Evolutionary conservation across 1,139 yeast species (phyloP).

Genomic region (Candida neerlandica): DNA sequence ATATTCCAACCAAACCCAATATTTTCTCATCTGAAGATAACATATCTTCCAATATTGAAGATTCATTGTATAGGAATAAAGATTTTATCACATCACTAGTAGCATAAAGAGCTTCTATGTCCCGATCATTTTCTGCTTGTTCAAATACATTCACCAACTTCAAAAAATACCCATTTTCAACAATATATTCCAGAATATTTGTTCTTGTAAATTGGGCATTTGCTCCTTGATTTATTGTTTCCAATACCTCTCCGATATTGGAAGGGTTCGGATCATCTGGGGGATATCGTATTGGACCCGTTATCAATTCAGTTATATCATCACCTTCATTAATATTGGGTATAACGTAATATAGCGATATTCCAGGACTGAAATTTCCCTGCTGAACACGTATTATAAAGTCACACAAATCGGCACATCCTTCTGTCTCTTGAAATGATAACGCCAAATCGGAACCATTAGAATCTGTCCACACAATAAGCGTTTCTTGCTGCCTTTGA

Average conservation of each 20-base stretch:
- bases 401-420: slow-evolving; percentile 83
- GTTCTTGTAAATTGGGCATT: slow-evolving; percentile 58
- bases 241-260: slow-evolving; percentile 53
- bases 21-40: slow-evolving; percentile 60
- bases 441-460: slow-evolving; percentile 83
- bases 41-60: slow-evolving; percentile 64
- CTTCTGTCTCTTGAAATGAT: slow-evolving; percentile 89
- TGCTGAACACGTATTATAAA: slow-evolving; percentile 73
- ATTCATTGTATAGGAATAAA: slow-evolving; percentile 70
- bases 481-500: slow-evolving; percentile 91
- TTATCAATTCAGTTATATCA: slow-evolving; percentile 73
- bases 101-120: slow-evolving; percentile 57
- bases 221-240: slow-evolving; percentile 57
- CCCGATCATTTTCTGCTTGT: slow-evolving; percentile 53
- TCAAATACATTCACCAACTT: slow-evolving; percentile 56
- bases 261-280: slow-evolving; percentile 48
- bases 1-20: slow-evolving; percentile 71
- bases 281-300: slow-evolving; percentile 80
- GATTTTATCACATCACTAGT: slow-evolving; percentile 76
- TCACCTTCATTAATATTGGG: slow-evolving; percentile 41
- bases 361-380: slow-evolving; percentile 59
- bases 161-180: slow-evolving; percentile 53
- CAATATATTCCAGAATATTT: slow-evolving; percentile 53
- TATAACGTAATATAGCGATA: slow-evolving; percentile 72
- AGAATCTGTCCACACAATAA: slow-evolving; percentile 90